Conservation (phyloP, 345 rosid genomes). For the Abelmoschus esculentus region DNA sequence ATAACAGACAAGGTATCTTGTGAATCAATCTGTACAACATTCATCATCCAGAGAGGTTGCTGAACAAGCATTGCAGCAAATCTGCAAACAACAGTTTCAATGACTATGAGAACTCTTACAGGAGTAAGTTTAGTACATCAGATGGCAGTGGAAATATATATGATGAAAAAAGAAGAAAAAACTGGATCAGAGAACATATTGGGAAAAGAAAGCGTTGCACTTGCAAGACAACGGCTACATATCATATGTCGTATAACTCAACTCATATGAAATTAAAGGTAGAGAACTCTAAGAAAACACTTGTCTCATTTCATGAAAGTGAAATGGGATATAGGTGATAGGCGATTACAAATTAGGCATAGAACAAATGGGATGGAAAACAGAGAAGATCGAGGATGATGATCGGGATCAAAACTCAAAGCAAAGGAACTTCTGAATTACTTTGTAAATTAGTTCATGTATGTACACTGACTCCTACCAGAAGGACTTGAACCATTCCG, state of each 20-base stretch:
- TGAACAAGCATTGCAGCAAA: slow-evolving; percentile 72
- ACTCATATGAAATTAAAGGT: neutral
- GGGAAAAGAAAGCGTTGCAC: neutral
- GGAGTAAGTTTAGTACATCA: neutral
- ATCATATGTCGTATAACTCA: neutral
- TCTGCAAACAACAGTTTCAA: slow-evolving; percentile 27
- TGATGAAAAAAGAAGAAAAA: neutral
- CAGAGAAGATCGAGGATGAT: neutral
- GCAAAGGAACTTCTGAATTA: neutral
- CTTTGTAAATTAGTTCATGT: neutral
- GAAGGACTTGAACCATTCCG: neutral
- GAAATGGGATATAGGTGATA: neutral
- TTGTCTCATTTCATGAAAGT: neutral
- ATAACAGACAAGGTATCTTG: slow-evolving; percentile 62
- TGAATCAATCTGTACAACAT: slow-evolving; percentile 57
- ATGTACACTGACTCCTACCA: neutral
- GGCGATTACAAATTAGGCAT: neutral
- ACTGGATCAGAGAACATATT: neutral
- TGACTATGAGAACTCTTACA: neutral
- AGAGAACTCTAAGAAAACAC: neutral
- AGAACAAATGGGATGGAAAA: neutral
- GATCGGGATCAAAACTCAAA: neutral
- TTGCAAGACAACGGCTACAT: neutral
- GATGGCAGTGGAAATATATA: neutral
- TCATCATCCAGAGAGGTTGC: slow-evolving; percentile 82